A percentile compares a stretch with the other conserved stretches of the same genome.
phyloP scores from a whole-genome alignment of 306 rosid species.

The Mucuna pruriens region DNA sequence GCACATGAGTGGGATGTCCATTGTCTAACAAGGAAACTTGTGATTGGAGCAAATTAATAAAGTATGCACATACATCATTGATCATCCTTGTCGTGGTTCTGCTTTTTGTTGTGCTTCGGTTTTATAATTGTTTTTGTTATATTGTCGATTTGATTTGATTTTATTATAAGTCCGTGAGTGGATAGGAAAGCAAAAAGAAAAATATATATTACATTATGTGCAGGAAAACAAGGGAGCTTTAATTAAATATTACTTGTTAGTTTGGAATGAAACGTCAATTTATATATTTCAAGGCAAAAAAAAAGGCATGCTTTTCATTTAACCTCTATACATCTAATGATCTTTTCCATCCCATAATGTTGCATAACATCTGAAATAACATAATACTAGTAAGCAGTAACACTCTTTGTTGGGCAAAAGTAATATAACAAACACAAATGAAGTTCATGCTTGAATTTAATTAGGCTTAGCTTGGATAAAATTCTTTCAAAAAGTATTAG shows the following conservation, averaged over 20 bases:
- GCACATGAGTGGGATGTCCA: constrained; percentile 2
- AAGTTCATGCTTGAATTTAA: no score
- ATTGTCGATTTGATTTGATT: not conserved
- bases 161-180: constrained; percentile 43
- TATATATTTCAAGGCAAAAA: not conserved
- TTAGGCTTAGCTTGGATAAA: no score
- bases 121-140: not conserved
- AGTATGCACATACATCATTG: not conserved
- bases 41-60: constrained; percentile 16
- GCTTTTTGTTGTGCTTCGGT: not conserved
- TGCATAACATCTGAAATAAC: not conserved
- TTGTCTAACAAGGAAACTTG: not conserved
- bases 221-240: not conserved
- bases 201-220: not conserved
- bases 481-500: no score
- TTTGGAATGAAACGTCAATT: not conserved
- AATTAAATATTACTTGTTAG: not conserved
- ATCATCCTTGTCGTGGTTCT: not conserved
- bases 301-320: not conserved
- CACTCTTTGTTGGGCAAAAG: no score
- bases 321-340: not conserved
- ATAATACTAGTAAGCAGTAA: no score
- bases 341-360: not conserved
- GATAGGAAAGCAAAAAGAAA: not conserved
- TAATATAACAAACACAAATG: no score